Evolutionary conservation across 495 filamentous ascomycete species (phyloP).

Genomic region (Aspergillus incahuasiensis): DNA sequence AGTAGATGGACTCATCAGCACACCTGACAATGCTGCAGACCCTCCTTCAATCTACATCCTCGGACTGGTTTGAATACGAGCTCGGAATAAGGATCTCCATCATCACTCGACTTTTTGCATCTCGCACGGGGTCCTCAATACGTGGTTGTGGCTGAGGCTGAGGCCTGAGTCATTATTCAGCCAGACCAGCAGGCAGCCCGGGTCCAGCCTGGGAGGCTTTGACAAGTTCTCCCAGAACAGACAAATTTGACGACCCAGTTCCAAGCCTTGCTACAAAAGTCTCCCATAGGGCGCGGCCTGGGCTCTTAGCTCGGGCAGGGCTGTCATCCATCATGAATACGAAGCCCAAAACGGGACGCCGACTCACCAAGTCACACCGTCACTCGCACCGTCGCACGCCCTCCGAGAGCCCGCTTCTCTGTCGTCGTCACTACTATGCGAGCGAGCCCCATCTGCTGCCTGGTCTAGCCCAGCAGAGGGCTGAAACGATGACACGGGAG

Average conservation of each 20-base stretch:
- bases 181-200: not conserved
- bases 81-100: not conserved
- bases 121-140: not conserved
- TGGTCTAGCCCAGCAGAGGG: not conserved
- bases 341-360: not conserved
- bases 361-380: not conserved
- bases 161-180: not conserved
- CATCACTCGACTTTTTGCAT: not conserved
- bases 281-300: not conserved
- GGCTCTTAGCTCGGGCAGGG: not conserved
- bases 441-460: not conserved
- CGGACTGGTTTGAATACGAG: not conserved
- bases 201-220: not conserved
- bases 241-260: not conserved
- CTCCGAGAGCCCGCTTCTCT: not conserved
- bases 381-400: slow-evolving; percentile 7
- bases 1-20: not conserved
- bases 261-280: not conserved
- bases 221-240: not conserved
- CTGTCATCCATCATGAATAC: not conserved
- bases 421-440: not conserved
- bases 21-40: not conserved
- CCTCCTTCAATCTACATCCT: not conserved
- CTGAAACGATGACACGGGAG: not conserved
- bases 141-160: not conserved